These are phyloP conservation scores for Glycine tomentella DNA, from an alignment of 306 rosid genomes.

Conservation along the genomic window DNA sequence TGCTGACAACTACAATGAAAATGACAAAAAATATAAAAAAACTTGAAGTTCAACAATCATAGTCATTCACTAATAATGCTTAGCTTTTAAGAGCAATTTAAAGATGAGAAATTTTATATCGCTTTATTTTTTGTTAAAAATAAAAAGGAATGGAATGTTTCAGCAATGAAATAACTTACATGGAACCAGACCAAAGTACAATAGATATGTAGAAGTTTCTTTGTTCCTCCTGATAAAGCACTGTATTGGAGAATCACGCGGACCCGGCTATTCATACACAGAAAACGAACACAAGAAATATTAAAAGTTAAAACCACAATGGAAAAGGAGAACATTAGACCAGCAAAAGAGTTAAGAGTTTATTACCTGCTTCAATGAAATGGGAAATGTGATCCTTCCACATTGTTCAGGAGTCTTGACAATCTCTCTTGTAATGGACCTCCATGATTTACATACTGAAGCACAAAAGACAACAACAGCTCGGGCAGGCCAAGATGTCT, in stretches of 20 bases:
- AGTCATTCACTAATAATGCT: background rate
- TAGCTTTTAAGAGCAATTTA: conserved; percentile 9
- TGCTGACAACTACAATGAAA: background rate
- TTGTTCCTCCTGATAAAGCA: conserved; percentile 84
- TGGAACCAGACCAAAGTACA: conserved; percentile 76
- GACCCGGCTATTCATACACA: conserved; percentile 73
- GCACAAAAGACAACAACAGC: conserved; percentile 71
- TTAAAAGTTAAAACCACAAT: conserved; percentile 19
- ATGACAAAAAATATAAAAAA: conserved; percentile 23
- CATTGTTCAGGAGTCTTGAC: conserved; percentile 86
- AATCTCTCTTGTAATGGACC: conserved; percentile 71
- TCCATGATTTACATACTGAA: conserved; percentile 90
- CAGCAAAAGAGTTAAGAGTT: conserved; percentile 1
- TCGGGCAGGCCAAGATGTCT: conserved; percentile 83
- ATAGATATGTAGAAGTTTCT: conserved; percentile 72
- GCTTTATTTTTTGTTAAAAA: background rate
- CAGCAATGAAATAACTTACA: conserved; percentile 62
- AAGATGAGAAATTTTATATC: background rate
- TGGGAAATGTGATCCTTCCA: conserved; percentile 87
- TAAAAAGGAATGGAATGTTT: background rate
- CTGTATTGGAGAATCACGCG: conserved; percentile 77
- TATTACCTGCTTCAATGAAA: conserved; percentile 90
- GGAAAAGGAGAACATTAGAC: background rate
- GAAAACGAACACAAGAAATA: conserved; percentile 24
- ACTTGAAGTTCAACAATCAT: conserved; percentile 25